Percentiles rank a stretch among this genome's conserved stretches.
phyloP scores from a whole-genome alignment of 2,329 filamentous ascomycete species.

The Zymoseptoria pseudotritici region DNA sequence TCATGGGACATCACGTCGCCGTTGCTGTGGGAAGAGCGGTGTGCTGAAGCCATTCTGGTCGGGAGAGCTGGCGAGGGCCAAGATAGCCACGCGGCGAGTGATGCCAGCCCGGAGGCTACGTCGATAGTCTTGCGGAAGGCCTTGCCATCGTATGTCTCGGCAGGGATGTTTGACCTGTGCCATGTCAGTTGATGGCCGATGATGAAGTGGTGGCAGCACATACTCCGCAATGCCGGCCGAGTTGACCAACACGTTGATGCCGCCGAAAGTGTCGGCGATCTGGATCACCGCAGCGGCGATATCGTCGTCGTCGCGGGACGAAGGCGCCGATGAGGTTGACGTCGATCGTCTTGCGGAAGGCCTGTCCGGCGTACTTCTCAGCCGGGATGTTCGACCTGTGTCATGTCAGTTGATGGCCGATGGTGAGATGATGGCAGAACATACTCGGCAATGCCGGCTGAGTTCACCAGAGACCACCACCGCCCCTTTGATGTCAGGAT shows the following conservation, averaged over 20 bases:
- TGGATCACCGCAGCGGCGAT: slow-evolving; percentile 63
- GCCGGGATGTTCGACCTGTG: slow-evolving; percentile 69
- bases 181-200: slow-evolving; percentile 6
- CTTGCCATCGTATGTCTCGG: slow-evolving; percentile 66
- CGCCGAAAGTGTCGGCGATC: slow-evolving; percentile 59
- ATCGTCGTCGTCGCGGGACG: slow-evolving; percentile 46
- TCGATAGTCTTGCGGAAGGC: slow-evolving; percentile 74
- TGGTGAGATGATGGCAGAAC: slow-evolving; percentile 14
- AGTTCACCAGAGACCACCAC: slow-evolving; percentile 41
- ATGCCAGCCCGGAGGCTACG: slow-evolving; percentile 44
- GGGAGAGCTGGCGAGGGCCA: slow-evolving; percentile 30
- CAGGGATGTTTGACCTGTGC: slow-evolving; percentile 66
- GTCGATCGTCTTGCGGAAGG: slow-evolving; percentile 71
- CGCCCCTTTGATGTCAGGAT: slow-evolving; percentile 70
- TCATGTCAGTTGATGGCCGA: slow-evolving; percentile 6
- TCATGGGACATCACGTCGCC: too few species aligned
- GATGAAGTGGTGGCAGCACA: slow-evolving; percentile 19
- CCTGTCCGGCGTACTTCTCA: slow-evolving; percentile 66
- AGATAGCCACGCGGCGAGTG: slow-evolving; percentile 15
- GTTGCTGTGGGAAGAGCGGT: slow-evolving; percentile 35
- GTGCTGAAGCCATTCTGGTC: slow-evolving; percentile 34
- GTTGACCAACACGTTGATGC: slow-evolving; percentile 62
- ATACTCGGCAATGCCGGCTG: slow-evolving; percentile 69
- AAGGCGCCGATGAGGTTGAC: slow-evolving; percentile 36
- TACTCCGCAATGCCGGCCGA: slow-evolving; percentile 70